Evolutionary conservation across 345 rosid genomes (phyloP).

Genomic region (Gossypium thurberi): DNA sequence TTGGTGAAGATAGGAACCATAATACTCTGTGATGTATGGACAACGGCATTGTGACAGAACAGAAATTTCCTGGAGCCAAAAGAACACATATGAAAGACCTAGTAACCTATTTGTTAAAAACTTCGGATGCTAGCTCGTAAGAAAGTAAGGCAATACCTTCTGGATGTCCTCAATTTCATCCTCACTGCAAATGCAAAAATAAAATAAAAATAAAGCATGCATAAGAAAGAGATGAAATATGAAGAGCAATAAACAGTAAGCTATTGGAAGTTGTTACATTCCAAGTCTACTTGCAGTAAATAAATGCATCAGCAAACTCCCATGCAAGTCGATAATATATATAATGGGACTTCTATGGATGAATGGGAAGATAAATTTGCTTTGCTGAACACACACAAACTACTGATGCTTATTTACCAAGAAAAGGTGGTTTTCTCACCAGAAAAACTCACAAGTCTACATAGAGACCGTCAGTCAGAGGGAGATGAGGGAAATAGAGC

Average conservation of each 20-base stretch:
- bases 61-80: slow-evolving; percentile 70
- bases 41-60: slow-evolving; percentile 93
- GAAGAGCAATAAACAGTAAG: background rate
- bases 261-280: background rate
- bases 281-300: background rate
- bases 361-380: background rate
- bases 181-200: slow-evolving; percentile 52
- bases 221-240: slow-evolving; percentile 5
- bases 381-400: background rate
- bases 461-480: background rate
- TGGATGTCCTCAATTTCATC: slow-evolving; percentile 99
- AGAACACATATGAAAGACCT: slow-evolving; percentile 20
- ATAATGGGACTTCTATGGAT: background rate
- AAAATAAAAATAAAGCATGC: slow-evolving; percentile 10
- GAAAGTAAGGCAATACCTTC: slow-evolving; percentile 51
- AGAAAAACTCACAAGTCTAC: background rate
- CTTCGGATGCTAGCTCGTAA: slow-evolving; percentile 3
- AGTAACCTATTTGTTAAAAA: slow-evolving; percentile 9
- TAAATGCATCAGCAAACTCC: background rate
- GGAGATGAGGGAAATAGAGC: background rate
- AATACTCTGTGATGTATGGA: slow-evolving; percentile 88
- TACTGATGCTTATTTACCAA: background rate
- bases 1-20: slow-evolving; percentile 94
- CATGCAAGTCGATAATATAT: background rate
- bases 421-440: background rate